Base-by-base conservation (phyloP, 805 yeast genomes). In the Starmerella gropengiesseri region DNA sequence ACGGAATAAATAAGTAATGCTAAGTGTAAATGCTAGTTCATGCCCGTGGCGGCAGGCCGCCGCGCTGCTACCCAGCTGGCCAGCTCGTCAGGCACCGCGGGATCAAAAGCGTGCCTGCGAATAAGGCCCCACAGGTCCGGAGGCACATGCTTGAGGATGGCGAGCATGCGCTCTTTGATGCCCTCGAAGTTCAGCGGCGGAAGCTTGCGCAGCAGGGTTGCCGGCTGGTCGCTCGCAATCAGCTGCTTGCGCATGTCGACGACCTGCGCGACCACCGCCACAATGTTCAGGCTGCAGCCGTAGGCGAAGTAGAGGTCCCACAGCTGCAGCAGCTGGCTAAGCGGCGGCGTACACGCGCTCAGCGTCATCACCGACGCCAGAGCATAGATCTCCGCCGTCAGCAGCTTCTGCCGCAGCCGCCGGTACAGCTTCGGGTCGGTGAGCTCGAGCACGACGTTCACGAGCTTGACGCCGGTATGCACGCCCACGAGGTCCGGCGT, bases 241-340 rank as follows among this genome's bases (percentile, higher is more conserved):
- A 86, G 63, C 23, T 69, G 62, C 8, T 76, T 70, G 44, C 95
- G 66, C 46, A 81, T 77, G 31, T 79, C 65, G 4, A 82, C 75
- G 18, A 86, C 63, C 57, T 83, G 94, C 2, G 95, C 89, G 7
- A 85, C 83, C 3, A 86, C 75, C 51, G 85, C 81, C 29, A 87
- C 65, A 22, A 87, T 72, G 61, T 87, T 86, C 77, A 85, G 71
- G 55, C 87, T 95, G 16, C 81, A 75, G 0, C 96, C 96, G 55
- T 83, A 86, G 3, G 95, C 94, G 60, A 86, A 81, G 53, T 85
- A 62, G 51, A 86, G 81, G 59, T 86, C 96, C 96, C 96, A 86
- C 14, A 86, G 66, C 45, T 76, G 73, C 29, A 86, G 61, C 1
- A 82, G 81, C 49, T 86, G 84, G 25, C 66, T 63, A 34, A 87